Evolutionary conservation across 805 yeast genomes (phyloP).

Genomic region (Lipomyces yamanashiensis): DNA sequence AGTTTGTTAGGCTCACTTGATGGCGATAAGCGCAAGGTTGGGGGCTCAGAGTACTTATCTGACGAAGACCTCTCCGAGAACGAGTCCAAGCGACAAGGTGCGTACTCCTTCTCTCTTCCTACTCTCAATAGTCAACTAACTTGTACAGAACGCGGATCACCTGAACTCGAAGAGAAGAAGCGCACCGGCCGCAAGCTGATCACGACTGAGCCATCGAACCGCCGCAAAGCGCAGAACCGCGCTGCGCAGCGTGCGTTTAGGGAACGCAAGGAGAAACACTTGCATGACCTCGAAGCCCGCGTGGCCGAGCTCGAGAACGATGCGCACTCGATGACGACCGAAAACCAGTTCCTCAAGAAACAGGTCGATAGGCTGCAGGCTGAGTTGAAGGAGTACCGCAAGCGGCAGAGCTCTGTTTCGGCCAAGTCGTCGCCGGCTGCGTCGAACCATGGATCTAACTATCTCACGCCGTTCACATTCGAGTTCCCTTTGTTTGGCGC

Average conservation of each 20-base stretch:
- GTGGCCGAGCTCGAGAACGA: constrained; percentile 74
- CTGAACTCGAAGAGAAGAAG: constrained; percentile 36
- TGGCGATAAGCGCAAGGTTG: constrained; percentile 32
- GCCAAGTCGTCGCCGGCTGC: constrained; percentile 23
- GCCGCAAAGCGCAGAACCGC: constrained; percentile 94
- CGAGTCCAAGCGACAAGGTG: constrained; percentile 31
- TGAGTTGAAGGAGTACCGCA: constrained; percentile 69
- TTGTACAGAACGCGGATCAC: constrained; percentile 13
- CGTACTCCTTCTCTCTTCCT: neutral
- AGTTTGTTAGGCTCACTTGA: constrained; percentile 1
- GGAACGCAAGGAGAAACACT: constrained; percentile 86
- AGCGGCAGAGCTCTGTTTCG: constrained; percentile 36
- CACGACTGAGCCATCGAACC: constrained; percentile 77
- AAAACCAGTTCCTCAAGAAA: constrained; percentile 70
- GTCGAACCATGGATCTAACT: constrained; percentile 3
- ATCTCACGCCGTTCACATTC: constrained; percentile 49
- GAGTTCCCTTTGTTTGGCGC: constrained; percentile 59
- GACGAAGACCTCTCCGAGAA: constrained; percentile 36
- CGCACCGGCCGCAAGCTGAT: constrained; percentile 86
- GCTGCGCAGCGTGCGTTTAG: constrained; percentile 99
- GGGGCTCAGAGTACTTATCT: constrained; percentile 18
- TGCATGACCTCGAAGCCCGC: constrained; percentile 82
- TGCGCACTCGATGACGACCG: constrained; percentile 68
- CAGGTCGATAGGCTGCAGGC: constrained; percentile 75
- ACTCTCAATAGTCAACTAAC: neutral